Base-by-base conservation (phyloP, 2,329 filamentous ascomycete species). In the Fusarium dlaminii region DNA sequence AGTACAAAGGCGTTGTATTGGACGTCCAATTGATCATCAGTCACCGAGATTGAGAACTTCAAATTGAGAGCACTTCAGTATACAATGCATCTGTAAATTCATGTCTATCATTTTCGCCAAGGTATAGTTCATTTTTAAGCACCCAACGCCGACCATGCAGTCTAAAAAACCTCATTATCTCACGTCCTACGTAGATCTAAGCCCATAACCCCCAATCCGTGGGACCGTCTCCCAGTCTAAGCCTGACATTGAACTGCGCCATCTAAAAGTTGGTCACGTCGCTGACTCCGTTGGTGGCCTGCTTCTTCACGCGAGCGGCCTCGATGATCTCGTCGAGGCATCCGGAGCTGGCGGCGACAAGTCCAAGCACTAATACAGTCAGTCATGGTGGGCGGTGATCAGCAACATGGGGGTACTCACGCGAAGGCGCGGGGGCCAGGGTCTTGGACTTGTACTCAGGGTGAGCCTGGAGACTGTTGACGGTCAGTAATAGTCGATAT, bases 371-470 rank as follows among this genome's bases (percentile, higher is more conserved):
- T 70, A 34, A 27, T 32, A 37, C 20, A 29, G 49, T 70, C 49
- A 70, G 66, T 61, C 22, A 37, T 34, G 18, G 29, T 40, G 27
- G 17, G 22, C 29, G 5, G 2, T 15, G 27, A n/a, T 13, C 5
- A 18, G 18, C 9, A 30, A 18, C 15, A 4, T 30, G 14, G 32
- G 9, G 37, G 9, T 36, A 70, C 68, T 70, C 29, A 70, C 68
- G 54, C 3, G 92, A 89, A 80, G 90, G 90, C 79, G 90, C 92
- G 1, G 94, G 94, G 56, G 90, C 86, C 70, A 97, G 84, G 6
- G 96, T 94, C 62, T 92, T 88, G 75, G 89, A 92, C 58, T 94
- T 86, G 80, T 96, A 97, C 82, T 98, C 95, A 5, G 95, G 95
- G 80, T 98, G 70, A 36, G 70, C 70, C 49, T 72, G 70, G 22